Percentiles rank a stretch among this genome's conserved stretches.
Evolutionary conservation across 2,329 filamentous ascomycete species (phyloP).

Genomic region (Penicillium sumatraense): DNA sequence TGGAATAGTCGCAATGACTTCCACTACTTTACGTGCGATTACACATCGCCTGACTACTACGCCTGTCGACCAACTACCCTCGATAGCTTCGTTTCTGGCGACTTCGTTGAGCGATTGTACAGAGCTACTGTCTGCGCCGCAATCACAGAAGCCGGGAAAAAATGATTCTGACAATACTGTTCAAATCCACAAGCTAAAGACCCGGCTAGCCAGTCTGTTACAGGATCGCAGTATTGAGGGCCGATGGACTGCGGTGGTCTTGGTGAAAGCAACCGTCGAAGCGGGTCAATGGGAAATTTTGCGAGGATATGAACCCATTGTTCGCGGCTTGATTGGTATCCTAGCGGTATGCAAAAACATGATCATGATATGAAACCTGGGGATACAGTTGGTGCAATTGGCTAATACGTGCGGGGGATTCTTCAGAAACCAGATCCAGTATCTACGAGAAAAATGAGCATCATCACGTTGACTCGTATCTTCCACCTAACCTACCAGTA

Average conservation of each 20-base stretch:
- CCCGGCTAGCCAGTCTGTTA: conserved; percentile 75
- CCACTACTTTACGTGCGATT: conserved; percentile 47
- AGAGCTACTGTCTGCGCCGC: conserved; percentile 65
- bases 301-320: conserved; percentile 74
- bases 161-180: conserved; percentile 68
- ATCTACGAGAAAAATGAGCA: conserved; percentile 74
- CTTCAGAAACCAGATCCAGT: conserved; percentile 74
- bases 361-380: background rate
- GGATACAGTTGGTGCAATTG: conserved; percentile 4
- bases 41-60: conserved; percentile 67
- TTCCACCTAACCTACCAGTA: conserved; percentile 82
- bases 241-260: conserved; percentile 75
- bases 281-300: conserved; percentile 84
- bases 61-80: conserved; percentile 73
- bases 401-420: conserved; percentile 7
- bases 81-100: conserved; percentile 71
- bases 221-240: conserved; percentile 76
- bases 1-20: conserved; percentile 35
- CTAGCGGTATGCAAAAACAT: conserved; percentile 62
- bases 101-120: conserved; percentile 59
- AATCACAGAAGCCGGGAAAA: conserved; percentile 62
- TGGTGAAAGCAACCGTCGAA: conserved; percentile 82
- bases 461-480: conserved; percentile 80
- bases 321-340: conserved; percentile 73
- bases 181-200: conserved; percentile 82